Conservation (phyloP, 2,329 filamentous ascomycete genomes). For the Aspergillus flavus region DNA sequence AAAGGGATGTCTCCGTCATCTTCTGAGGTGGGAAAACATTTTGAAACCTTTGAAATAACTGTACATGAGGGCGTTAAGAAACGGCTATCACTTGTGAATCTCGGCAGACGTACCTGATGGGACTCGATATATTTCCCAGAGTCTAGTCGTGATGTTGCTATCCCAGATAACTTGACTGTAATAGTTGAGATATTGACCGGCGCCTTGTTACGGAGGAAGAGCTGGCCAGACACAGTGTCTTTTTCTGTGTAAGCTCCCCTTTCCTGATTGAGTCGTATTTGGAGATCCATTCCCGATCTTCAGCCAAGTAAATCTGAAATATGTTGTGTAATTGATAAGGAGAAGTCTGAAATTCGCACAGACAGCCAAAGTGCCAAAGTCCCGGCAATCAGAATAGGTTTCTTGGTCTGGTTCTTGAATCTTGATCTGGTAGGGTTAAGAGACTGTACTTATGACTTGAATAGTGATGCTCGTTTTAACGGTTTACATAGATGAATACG, state of each 20-base stretch:
- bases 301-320: background rate
- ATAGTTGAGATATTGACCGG: conserved; percentile 18
- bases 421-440: background rate
- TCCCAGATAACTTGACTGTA: conserved; percentile 16
- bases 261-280: conserved; percentile 10
- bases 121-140: conserved; percentile 13
- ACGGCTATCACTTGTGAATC: background rate
- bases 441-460: background rate
- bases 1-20: background rate
- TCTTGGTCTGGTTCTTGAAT: background rate
- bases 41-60: conserved; percentile 3
- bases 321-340: background rate
- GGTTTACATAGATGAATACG: background rate
- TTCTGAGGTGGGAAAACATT: conserved; percentile 3
- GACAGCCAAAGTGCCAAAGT: background rate
- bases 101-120: conserved; percentile 15
- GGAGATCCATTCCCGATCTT: conserved; percentile 11
- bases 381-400: background rate
- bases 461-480: background rate
- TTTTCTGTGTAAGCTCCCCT: conserved; percentile 12
- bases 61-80: background rate
- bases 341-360: background rate
- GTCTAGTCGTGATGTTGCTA: conserved; percentile 17
- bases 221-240: conserved; percentile 19
- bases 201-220: conserved; percentile 15